These are phyloP conservation scores for Prunus dulcis DNA, from an alignment of 306 rosid genomes.

Conservation along the genomic window DNA sequence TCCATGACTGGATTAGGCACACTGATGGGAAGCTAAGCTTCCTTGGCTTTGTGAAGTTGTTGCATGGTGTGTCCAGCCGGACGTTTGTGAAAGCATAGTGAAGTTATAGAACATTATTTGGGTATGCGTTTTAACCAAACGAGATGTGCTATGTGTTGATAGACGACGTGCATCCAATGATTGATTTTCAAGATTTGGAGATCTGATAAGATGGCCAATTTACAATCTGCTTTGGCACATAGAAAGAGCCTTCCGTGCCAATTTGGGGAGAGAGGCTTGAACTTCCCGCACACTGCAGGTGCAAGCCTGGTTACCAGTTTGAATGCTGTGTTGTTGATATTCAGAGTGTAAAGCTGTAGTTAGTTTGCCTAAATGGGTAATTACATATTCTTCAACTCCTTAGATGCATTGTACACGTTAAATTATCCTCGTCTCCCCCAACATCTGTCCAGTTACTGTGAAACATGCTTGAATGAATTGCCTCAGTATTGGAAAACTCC, in stretches of 20 bases:
- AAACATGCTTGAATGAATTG: neutral
- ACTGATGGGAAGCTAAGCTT: constrained; percentile 66
- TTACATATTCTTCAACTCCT: constrained; percentile 8
- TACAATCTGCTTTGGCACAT: constrained; percentile 20
- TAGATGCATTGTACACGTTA: constrained; percentile 6
- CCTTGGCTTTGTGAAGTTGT: constrained; percentile 55
- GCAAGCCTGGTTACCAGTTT: constrained; percentile 29
- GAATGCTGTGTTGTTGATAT: constrained; percentile 16
- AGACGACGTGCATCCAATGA: constrained; percentile 19
- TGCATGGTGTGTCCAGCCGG: constrained; percentile 89
- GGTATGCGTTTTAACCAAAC: constrained; percentile 16
- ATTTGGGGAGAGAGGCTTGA: constrained; percentile 35
- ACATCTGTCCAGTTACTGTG: neutral
- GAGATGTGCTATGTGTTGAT: constrained; percentile 23
- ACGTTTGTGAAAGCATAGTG: constrained; percentile 64
- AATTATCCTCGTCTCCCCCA: neutral
- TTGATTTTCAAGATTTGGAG: constrained; percentile 26
- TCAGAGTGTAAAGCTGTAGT: constrained; percentile 53
- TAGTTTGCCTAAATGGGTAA: constrained; percentile 42
- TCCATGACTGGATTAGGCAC: constrained; percentile 98
- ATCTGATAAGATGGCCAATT: constrained; percentile 20
- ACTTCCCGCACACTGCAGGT: constrained; percentile 33
- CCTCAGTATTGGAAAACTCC: neutral
- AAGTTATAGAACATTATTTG: constrained; percentile 24
- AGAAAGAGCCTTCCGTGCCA: constrained; percentile 23